phyloP scores from a whole-genome alignment of 148 eudicot genomes.

The Rhododendron ferrugineum region DNA sequence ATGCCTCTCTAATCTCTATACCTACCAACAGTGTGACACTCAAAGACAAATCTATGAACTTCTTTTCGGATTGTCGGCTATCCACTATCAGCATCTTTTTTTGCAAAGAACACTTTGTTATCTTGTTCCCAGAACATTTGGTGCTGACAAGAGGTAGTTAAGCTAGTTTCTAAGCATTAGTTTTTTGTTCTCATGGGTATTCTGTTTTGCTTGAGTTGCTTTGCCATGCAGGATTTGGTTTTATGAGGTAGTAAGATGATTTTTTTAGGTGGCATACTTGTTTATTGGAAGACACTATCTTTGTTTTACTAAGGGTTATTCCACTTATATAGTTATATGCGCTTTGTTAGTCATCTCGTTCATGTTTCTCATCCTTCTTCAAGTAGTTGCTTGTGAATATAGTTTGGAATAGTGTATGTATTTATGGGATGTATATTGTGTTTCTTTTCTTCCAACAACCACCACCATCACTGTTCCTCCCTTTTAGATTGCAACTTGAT shows the following conservation, averaged over 20 bases:
- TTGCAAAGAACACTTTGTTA: background rate
- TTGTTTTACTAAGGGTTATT: background rate
- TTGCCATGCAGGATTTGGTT: background rate
- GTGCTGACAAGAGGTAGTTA: background rate
- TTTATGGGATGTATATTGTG: background rate
- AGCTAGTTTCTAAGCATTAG: background rate
- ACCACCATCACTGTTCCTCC: background rate
- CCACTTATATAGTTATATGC: background rate
- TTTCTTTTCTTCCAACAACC: background rate
- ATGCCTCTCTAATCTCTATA: too few species aligned
- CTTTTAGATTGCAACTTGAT: background rate
- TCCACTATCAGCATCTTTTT: background rate
- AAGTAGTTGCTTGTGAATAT: background rate
- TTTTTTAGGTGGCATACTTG: background rate
- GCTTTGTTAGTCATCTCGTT: background rate
- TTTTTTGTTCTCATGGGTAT: background rate
- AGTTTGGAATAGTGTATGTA: background rate
- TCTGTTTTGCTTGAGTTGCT: background rate
- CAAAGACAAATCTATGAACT: background rate
- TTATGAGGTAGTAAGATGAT: background rate
- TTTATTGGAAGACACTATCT: background rate
- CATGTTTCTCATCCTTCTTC: background rate
- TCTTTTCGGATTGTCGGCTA: background rate
- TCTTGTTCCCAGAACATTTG: conserved; percentile 1
- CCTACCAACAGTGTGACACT: background rate